Evolutionary conservation across 2,329 filamentous ascomycete genomes (phyloP).

Genomic region (Cryphonectria nitschkei): DNA sequence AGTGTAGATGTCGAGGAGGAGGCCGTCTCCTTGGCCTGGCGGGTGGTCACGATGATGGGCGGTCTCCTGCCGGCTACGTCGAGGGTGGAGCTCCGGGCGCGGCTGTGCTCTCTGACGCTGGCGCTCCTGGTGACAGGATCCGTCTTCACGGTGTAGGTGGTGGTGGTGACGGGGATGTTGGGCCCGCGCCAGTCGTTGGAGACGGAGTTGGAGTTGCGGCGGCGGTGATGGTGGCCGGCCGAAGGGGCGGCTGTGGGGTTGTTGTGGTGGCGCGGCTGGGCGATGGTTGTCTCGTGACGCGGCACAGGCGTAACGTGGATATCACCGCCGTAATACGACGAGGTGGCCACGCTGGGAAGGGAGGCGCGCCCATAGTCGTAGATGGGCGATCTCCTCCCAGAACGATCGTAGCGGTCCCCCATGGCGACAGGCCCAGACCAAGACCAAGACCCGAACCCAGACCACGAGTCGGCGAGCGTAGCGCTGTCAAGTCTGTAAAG

Average conservation of each 20-base stretch:
- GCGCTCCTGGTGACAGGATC: conserved; percentile 53
- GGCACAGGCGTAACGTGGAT: conserved; percentile 56
- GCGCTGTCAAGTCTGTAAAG: background rate
- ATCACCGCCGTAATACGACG: conserved; percentile 55
- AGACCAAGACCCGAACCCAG: background rate
- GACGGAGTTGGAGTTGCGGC: conserved; percentile 36
- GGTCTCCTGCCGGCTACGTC: conserved; percentile 49
- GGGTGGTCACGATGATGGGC: conserved; percentile 62
- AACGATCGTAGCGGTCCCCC: conserved; percentile 51
- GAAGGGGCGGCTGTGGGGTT: conserved; percentile 33
- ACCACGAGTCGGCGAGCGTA: background rate
- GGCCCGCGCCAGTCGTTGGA: conserved; percentile 38
- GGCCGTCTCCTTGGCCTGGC: conserved; percentile 47
- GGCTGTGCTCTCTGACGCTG: conserved; percentile 52
- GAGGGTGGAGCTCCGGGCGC: conserved; percentile 53
- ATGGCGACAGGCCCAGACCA: conserved; percentile 39
- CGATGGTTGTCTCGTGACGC: conserved; percentile 34
- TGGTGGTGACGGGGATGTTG: conserved; percentile 49
- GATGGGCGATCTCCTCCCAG: conserved; percentile 47
- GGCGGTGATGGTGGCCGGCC: conserved; percentile 26
- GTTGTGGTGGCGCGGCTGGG: conserved; percentile 32
- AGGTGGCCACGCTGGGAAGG: conserved; percentile 45
- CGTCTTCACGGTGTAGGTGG: conserved; percentile 60
- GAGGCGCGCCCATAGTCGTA: conserved; percentile 58
- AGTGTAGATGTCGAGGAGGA: conserved; percentile 33